Conservation (phyloP, 495 filamentous ascomycete genomes). For the Podospora australis region DNA sequence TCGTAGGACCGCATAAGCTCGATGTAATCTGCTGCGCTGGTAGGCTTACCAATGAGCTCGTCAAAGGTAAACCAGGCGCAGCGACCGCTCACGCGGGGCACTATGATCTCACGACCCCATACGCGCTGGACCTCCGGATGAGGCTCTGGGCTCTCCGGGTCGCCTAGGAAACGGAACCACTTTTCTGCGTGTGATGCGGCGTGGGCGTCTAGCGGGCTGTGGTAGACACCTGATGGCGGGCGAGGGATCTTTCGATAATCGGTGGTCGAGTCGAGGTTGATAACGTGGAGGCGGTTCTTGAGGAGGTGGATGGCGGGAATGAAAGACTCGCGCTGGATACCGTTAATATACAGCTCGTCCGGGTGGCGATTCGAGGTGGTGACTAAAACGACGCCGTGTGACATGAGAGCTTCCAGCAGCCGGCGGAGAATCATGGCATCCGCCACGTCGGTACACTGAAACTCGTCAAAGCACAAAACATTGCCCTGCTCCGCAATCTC, state of each 20-base stretch:
- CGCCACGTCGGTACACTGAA: slow-evolving; percentile 97
- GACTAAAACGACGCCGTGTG: slow-evolving; percentile 90
- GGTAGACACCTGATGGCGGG: slow-evolving; percentile 88
- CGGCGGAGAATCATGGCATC: slow-evolving; percentile 97
- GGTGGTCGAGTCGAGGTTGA: slow-evolving; percentile 90
- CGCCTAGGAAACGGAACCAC: slow-evolving; percentile 92
- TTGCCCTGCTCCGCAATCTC: slow-evolving; percentile 79
- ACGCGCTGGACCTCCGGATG: slow-evolving; percentile 73
- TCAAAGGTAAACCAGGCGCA: slow-evolving; percentile 87
- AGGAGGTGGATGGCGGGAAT: slow-evolving; percentile 92
- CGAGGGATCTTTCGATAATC: slow-evolving; percentile 97
- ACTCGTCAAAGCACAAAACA: slow-evolving; percentile 96
- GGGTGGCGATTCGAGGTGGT: slow-evolving; percentile 97
- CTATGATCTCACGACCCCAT: slow-evolving; percentile 86
- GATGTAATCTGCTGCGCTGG: slow-evolving; percentile 88
- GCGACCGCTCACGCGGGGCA: slow-evolving; percentile 79
- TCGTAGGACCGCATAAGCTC: slow-evolving; percentile 88
- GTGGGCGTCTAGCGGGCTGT: slow-evolving; percentile 68
- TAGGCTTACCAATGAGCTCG: slow-evolving; percentile 81
- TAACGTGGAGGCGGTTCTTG: slow-evolving; percentile 71
- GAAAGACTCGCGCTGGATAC: slow-evolving; percentile 91
- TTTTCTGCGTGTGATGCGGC: slow-evolving; percentile 77
- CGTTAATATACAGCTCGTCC: slow-evolving; percentile 94
- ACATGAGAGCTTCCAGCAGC: slow-evolving; percentile 83
- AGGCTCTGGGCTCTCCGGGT: slow-evolving; percentile 70